These are phyloP conservation scores for Jatropha podagrica DNA, from an alignment of 441 rosid species.

Conservation along the genomic window DNA sequence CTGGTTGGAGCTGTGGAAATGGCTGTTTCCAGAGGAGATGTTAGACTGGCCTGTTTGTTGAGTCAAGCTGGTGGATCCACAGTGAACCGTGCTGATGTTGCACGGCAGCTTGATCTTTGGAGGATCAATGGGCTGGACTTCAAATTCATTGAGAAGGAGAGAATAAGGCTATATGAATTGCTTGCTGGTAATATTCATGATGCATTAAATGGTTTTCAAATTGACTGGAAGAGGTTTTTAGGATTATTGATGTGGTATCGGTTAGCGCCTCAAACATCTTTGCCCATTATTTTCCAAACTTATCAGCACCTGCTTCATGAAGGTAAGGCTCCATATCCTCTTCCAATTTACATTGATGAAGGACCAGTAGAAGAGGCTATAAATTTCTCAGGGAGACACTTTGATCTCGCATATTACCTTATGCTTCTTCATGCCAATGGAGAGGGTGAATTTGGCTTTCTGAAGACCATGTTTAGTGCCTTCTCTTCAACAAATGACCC, in stretches of 20 bases:
- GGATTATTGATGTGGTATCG: slow-evolving; percentile 97
- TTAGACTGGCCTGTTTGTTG: slow-evolving; percentile 88
- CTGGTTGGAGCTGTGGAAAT: slow-evolving; percentile 86
- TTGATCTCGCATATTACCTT: slow-evolving; percentile 89
- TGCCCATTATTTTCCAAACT: slow-evolving; percentile 64
- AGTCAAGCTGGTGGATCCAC: slow-evolving; percentile 96
- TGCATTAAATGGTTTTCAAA: slow-evolving; percentile 53
- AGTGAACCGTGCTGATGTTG: slow-evolving; percentile 68
- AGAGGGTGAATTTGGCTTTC: slow-evolving; percentile 49
- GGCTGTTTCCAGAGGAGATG: slow-evolving; percentile 92
- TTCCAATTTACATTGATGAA: slow-evolving; percentile 87
- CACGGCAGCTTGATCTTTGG: slow-evolving; percentile 85
- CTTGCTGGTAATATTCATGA: slow-evolving; percentile 86
- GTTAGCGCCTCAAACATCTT: slow-evolving; percentile 66
- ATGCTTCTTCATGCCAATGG: slow-evolving; percentile 92
- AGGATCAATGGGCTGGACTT: slow-evolving; percentile 85
- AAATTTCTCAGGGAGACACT: slow-evolving; percentile 44
- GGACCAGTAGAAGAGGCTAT: slow-evolving; percentile 58
- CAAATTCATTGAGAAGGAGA: slow-evolving; percentile 80
- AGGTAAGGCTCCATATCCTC: slow-evolving; percentile 78
- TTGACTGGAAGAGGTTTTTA: slow-evolving; percentile 97
- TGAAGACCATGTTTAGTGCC: slow-evolving; percentile 90
- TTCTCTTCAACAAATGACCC: slow-evolving; percentile 92
- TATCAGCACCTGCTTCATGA: slow-evolving; percentile 68
- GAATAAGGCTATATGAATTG: slow-evolving; percentile 81